Percentiles rank a stretch among this genome's conserved stretches.
phyloP scores from a whole-genome alignment of 164 flowering plant genomes.

The Nelumbo lutea region DNA sequence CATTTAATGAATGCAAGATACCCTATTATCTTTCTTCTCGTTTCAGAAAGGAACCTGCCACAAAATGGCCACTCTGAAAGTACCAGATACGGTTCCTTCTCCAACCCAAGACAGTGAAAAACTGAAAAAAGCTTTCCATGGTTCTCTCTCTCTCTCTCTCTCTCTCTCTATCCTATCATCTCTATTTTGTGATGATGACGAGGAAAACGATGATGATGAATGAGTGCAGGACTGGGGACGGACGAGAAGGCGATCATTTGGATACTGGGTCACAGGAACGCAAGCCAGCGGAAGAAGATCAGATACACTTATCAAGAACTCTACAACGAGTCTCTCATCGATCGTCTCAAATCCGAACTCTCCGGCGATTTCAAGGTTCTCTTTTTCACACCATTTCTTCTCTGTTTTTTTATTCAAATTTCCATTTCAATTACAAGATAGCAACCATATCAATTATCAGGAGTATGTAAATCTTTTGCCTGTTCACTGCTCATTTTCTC shows the following conservation, averaged over 20 bases:
- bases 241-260: slow-evolving; percentile 64
- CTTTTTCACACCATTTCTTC: no score
- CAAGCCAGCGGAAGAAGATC: slow-evolving; percentile 53
- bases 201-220: background rate
- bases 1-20: no score
- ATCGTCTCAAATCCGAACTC: slow-evolving; percentile 54
- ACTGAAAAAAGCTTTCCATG: slow-evolving; percentile 53
- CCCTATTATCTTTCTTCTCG: background rate
- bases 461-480: no score
- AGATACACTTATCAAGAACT: slow-evolving; percentile 56
- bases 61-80: slow-evolving; percentile 51
- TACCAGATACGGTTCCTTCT: slow-evolving; percentile 65
- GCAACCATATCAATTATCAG: no score
- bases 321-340: slow-evolving; percentile 59
- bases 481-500: no score
- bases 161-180: background rate
- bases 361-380: slow-evolving; percentile 71
- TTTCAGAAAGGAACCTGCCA: slow-evolving; percentile 1
- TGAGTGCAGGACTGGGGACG: slow-evolving; percentile 59
- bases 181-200: background rate
- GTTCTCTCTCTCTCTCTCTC: slow-evolving; percentile 23
- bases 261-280: slow-evolving; percentile 68
- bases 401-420: background rate
- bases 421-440: no score
- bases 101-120: slow-evolving; percentile 50